Evolutionary conservation across 768 basidiomycete species (phyloP), one percentile per base, ranked within the genome.

Genomic region (Boletus rex-veris): DNA sequence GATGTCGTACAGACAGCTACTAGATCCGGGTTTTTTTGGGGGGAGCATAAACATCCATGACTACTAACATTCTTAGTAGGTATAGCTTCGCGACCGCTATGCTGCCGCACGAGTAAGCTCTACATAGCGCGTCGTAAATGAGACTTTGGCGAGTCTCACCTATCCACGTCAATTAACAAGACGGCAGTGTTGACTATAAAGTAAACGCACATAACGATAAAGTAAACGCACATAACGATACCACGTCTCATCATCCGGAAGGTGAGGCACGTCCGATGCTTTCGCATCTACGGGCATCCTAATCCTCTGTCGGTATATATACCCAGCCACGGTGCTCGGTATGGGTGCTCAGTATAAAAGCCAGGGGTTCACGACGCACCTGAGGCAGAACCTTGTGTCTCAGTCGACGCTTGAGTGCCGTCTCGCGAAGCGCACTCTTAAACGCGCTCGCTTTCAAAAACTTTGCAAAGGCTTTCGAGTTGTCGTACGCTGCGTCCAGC

Each of bases 371-470:
- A 72, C 5, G 46, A 57, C 70, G 51, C 52, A 77, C 76, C 53
- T 75, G 73, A n/a, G 76, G 70, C 18, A 77, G 58, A 33, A 78
- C 68, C 43, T 48, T 74, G 68, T 61, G 63, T 55, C 40, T 67
- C 35, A 52, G 51, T 60, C 59, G 70, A 50, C 54, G 60, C 50
- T 53, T 71, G 58, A 62, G 61, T 48, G 3, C 64, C 21, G 33
- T 37, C 44, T 64, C 50, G 58, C 61, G 38, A 42, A 65, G 36
- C 59, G 61, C 44, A 5, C 54, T 36, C 12, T 62, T 38, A 4
- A 74, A n/a, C 1, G 62, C 53, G 40, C 64, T 50, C 9, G 59
- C 51, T 28, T 64, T 64, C 42, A 77, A 50, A 55, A 66, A 77
- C 42, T 24, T 54, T 1, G 59, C 45, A 55, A 79, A 78, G 0